phyloP scores from a whole-genome alignment of 345 rosid species.

The Eucalyptus urophylla region DNA sequence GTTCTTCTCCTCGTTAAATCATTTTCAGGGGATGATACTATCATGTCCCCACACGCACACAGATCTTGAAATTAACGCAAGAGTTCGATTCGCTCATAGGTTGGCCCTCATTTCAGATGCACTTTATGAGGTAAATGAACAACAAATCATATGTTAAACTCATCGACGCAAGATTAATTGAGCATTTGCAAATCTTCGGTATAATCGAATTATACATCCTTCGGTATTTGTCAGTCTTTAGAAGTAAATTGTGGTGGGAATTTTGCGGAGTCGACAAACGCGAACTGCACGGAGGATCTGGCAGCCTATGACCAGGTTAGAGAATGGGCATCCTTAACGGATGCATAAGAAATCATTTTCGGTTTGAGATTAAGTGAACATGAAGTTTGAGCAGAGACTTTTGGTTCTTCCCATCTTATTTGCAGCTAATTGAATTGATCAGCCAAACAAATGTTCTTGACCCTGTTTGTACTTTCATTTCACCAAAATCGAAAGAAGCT shows the following conservation, averaged over 20 bases:
- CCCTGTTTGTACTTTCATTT: not conserved
- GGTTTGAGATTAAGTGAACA: not conserved
- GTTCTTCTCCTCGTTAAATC: not conserved
- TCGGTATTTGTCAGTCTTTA: not conserved
- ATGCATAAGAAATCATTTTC: not conserved
- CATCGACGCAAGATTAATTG: not conserved
- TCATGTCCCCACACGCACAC: not conserved
- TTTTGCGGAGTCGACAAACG: not conserved
- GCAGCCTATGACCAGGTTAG: not conserved
- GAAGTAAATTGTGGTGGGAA: not conserved
- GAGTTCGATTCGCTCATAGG: not conserved
- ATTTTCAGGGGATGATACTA: not conserved
- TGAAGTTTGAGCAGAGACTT: too few species aligned
- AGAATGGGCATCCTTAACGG: not conserved
- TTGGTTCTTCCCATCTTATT: too few species aligned
- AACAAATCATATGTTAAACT: not conserved
- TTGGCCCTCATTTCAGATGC: not conserved
- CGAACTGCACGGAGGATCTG: not conserved
- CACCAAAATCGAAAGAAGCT: not conserved
- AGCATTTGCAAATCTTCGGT: not conserved
- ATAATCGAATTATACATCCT: not conserved
- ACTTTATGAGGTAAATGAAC: not conserved
- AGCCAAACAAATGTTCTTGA: too few species aligned
- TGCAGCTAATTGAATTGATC: too few species aligned
- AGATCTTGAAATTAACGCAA: not conserved